These are phyloP conservation scores for Penicillium sp. DNA, from an alignment of 2,329 filamentous ascomycete genomes.

Conservation along the genomic window DNA sequence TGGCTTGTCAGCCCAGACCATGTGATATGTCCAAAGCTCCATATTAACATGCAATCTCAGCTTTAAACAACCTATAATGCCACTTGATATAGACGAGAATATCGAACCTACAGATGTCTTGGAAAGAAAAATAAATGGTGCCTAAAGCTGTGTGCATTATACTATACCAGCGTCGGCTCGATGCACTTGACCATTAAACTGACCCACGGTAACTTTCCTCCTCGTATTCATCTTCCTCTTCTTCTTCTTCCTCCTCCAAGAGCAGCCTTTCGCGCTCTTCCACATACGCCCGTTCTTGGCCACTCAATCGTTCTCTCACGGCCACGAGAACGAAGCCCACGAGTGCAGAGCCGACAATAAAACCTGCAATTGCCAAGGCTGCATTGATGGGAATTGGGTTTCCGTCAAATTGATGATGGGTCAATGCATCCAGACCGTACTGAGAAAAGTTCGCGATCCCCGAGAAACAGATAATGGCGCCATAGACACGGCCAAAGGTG, in stretches of 20 bases:
- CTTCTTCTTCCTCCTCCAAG: conserved; percentile 20
- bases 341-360: conserved; percentile 62
- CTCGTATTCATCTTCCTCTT: conserved; percentile 14
- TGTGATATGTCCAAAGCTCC: no score
- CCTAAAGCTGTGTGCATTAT: no score
- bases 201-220: background rate
- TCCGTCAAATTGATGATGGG: conserved; percentile 66
- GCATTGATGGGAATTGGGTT: conserved; percentile 77
- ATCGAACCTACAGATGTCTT: no score
- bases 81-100: no score
- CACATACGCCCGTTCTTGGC: conserved; percentile 14
- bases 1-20: no score
- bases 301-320: conserved; percentile 16
- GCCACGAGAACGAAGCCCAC: conserved; percentile 59
- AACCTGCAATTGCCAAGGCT: conserved; percentile 59
- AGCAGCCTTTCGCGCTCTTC: conserved; percentile 29
- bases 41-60: no score
- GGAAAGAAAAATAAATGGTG: no score
- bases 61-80: no score
- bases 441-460: conserved; percentile 81
- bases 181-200: background rate
- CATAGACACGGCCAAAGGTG: conserved; percentile 89
- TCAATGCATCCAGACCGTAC: conserved; percentile 71
- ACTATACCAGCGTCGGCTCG: background rate
- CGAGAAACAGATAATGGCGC: conserved; percentile 79